Evolutionary conservation across 768 basidiomycete genomes (phyloP), one percentile per base, ranked within the genome.

Genomic region (Mycena latifolia): DNA sequence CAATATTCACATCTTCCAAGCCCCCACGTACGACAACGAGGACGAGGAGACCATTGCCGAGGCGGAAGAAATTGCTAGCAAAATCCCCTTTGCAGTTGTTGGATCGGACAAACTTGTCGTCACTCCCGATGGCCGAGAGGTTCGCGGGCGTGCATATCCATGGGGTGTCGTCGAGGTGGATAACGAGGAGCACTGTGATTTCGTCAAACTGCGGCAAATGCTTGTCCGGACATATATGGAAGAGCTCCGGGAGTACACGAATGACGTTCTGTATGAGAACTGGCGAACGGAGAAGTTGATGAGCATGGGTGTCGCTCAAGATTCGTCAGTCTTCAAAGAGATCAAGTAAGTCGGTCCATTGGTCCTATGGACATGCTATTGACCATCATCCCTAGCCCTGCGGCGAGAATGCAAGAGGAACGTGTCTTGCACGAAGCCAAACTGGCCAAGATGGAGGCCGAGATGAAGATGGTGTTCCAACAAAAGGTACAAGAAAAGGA

Each of bases 391-490:
- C 63, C 2, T 72, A 99, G 97, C 81, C 98, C 98, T 67, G 96
- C 96, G 53, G 94, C 93, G 64, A 92, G 95, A 80, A 88, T 95
- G 82, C 95, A 96, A 69, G 98, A 99, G 77, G 98, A 99, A 77
- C 93, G 98, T 61, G 85, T 94, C 56, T 79, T 98, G 75, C 97
- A 99, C 81, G 97, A 99, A 81, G 93, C 94, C 71, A 99, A 99
- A 79, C 89, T 99, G 59, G 89, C 94, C 61, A 99, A 99, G 90
- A 98, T 98, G 92, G 98, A 99, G 83, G 93, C 96, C 61, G 98
- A 99, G 86, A 99, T 99, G 98, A 99, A 98, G 89, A 95, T 97
- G 94, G 98, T 99, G 73, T 99, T 99, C 95, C 96, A 96, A 77
- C 98, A 99, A 81, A 99, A 99, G 80, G 98, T 99, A 60, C 95